Conservation (phyloP, 164 flowering plant genomes). For the Dillenia turbinata region DNA sequence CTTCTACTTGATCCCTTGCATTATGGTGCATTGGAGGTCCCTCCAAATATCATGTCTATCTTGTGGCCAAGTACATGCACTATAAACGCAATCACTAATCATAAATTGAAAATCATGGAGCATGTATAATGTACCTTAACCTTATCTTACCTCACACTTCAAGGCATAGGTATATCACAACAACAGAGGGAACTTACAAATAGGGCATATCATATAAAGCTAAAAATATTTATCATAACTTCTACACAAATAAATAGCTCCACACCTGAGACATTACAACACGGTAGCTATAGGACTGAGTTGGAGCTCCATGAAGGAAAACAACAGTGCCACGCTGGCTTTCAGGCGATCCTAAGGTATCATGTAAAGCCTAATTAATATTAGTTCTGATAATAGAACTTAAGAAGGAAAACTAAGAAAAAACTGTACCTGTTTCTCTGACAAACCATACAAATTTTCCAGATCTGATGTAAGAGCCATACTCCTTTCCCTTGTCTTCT, state of each 20-base stretch:
- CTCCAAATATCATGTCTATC: too few relatives aligned
- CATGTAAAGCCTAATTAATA: conserved; percentile 1
- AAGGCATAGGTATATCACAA: too few relatives aligned
- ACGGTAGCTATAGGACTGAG: conserved; percentile 91
- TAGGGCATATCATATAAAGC: too few relatives aligned
- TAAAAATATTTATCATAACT: too few relatives aligned
- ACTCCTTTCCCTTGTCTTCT: conserved; percentile 90
- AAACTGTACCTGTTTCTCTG: conserved; percentile 77
- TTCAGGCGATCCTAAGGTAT: conserved; percentile 53
- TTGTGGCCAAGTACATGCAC: too few relatives aligned
- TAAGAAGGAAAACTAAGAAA: neutral
- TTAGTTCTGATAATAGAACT: neutral
- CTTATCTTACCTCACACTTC: too few relatives aligned
- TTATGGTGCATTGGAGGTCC: too few relatives aligned
- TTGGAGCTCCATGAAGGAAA: conserved; percentile 95
- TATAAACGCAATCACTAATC: too few relatives aligned
- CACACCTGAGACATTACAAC: conserved; percentile 89
- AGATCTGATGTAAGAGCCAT: conserved; percentile 62
- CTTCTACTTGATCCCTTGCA: too few relatives aligned
- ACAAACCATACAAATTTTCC: conserved; percentile 89
- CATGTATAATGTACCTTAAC: too few relatives aligned
- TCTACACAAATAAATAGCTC: neutral
- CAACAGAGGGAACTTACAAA: too few relatives aligned
- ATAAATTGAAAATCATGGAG: too few relatives aligned
- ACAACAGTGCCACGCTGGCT: conserved; percentile 74